A percentile compares a stretch with the other conserved stretches of the same genome.
phyloP scores from a whole-genome alignment of 331 rosid species.

The Pyracantha coccinea region DNA sequence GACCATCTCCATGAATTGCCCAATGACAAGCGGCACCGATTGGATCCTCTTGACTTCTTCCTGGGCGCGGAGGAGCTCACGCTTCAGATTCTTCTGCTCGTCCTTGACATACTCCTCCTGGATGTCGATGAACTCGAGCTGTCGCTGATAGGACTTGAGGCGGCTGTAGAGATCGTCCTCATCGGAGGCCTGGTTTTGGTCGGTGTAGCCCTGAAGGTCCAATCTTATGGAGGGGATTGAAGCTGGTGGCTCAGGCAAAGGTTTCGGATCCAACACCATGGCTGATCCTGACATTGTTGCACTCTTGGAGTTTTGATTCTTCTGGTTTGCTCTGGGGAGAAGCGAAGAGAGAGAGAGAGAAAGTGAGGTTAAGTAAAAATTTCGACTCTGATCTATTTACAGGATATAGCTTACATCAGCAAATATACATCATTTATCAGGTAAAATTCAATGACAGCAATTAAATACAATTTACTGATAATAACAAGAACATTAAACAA shows the following conservation, averaged over 20 bases:
- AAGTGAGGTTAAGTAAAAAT: too few relatives aligned
- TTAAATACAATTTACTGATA: too few relatives aligned
- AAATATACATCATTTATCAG: too few relatives aligned
- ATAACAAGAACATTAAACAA: too few relatives aligned
- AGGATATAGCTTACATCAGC: too few relatives aligned
- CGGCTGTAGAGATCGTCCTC: conserved; percentile 86
- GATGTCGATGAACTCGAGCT: conserved; percentile 80
- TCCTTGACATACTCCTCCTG: conserved; percentile 93
- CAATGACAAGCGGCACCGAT: conserved; percentile 91
- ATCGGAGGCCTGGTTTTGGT: conserved; percentile 25
- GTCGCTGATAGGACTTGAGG: conserved; percentile 67
- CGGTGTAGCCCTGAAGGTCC: conserved; percentile 35
- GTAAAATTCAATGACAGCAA: too few relatives aligned
- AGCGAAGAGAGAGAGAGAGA: too few relatives aligned
- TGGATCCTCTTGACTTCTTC: conserved; percentile 97
- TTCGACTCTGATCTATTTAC: too few relatives aligned
- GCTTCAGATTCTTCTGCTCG: conserved; percentile 93
- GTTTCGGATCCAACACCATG: conserved; percentile 65
- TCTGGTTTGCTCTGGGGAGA: too few relatives aligned
- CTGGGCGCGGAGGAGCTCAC: conserved; percentile 94
- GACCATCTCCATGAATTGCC: conserved; percentile 99
- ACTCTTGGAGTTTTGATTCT: not conserved
- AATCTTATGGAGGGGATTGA: conserved; percentile 46
- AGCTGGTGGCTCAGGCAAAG: conserved; percentile 54
- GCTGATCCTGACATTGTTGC: conserved; percentile 70